Evolutionary conservation across 495 filamentous ascomycete species (phyloP).

Genomic region (Podospora anserina): DNA sequence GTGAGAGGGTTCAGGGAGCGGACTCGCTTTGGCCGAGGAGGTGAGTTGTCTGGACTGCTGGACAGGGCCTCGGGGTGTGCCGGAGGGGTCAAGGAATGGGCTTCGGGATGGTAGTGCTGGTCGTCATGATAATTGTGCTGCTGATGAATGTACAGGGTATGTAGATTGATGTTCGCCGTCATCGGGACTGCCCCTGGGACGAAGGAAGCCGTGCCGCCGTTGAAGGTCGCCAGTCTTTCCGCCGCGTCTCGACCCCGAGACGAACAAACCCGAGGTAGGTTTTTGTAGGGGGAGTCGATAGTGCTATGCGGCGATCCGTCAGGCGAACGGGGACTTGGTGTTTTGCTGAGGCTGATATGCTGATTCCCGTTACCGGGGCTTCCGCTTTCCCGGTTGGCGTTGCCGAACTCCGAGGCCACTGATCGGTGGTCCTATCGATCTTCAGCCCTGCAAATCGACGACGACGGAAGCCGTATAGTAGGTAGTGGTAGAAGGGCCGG

Average conservation of each 20-base stretch:
- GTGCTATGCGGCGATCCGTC: background rate
- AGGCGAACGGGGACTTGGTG: background rate
- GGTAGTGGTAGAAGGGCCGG: background rate
- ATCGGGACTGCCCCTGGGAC: slow-evolving; percentile 34
- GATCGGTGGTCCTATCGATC: background rate
- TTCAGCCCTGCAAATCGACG: background rate
- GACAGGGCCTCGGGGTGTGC: slow-evolving; percentile 27
- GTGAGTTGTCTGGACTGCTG: slow-evolving; percentile 26
- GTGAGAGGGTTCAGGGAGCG: background rate
- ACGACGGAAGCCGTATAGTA: background rate
- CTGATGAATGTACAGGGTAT: slow-evolving; percentile 8
- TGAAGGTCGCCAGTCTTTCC: slow-evolving; percentile 36
- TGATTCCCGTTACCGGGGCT: background rate
- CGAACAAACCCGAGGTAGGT: background rate
- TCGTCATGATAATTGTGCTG: slow-evolving; percentile 18
- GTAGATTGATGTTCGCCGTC: slow-evolving; percentile 23
- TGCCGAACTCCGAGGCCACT: background rate
- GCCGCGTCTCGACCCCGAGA: slow-evolving; percentile 16
- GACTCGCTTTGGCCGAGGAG: slow-evolving; percentile 20
- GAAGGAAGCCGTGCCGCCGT: slow-evolving; percentile 27
- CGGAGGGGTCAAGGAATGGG: background rate
- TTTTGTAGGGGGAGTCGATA: background rate
- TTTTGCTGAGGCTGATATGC: background rate
- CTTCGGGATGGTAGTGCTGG: background rate
- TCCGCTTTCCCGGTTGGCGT: background rate